A percentile compares a stretch with the other conserved stretches of the same genome.
Evolutionary conservation across 2,329 filamentous ascomycete genomes (phyloP).

Genomic region (Thelonectria blattea): DNA sequence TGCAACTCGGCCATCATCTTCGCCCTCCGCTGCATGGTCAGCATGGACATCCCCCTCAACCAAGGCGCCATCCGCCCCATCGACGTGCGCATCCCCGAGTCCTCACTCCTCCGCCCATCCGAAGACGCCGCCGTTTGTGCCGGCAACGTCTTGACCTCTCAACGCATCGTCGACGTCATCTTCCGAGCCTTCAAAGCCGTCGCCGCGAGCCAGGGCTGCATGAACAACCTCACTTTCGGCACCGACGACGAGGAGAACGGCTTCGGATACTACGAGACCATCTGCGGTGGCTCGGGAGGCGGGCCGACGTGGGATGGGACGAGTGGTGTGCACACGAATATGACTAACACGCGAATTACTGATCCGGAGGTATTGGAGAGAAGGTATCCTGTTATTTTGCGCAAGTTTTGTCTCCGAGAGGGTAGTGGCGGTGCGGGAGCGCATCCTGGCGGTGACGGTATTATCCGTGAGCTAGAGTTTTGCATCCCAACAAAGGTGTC

Average conservation of each 20-base stretch:
- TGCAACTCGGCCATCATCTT: constrained; percentile 85
- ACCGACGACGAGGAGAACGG: constrained; percentile 57
- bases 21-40: constrained; percentile 77
- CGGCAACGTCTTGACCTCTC: constrained; percentile 68
- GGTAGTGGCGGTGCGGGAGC: constrained; percentile 69
- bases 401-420: constrained; percentile 68
- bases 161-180: constrained; percentile 50
- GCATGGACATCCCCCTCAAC: constrained; percentile 82
- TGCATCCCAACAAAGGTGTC: constrained; percentile 75
- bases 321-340: constrained; percentile 49
- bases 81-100: constrained; percentile 71
- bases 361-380: constrained; percentile 50
- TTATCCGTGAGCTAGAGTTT: constrained; percentile 78
- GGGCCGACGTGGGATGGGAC: constrained; percentile 57
- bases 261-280: constrained; percentile 65
- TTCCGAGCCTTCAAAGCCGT: constrained; percentile 76
- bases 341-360: constrained; percentile 82
- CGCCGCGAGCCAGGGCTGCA: constrained; percentile 78
- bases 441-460: constrained; percentile 74
- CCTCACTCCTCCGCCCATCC: constrained; percentile 74
- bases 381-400: constrained; percentile 71
- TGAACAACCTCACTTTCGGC: constrained; percentile 83
- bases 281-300: constrained; percentile 67
- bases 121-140: constrained; percentile 79
- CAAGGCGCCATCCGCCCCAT: constrained; percentile 81